Base-by-base conservation (phyloP, 805 yeast species). In the Ogataea angusta region DNA sequence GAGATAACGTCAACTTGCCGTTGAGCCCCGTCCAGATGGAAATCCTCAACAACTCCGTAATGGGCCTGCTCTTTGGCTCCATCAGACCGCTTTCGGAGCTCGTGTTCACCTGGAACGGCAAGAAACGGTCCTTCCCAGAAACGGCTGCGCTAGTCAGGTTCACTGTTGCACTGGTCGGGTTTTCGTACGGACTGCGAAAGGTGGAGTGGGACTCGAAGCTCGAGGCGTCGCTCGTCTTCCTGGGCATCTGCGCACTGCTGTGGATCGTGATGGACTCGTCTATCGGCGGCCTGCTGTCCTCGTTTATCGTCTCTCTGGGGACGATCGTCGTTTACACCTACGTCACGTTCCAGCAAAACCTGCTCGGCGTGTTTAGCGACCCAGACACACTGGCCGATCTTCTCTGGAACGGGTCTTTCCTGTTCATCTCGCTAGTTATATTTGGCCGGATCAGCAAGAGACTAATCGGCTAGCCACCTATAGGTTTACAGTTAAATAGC, bases 121-220 rank as follows among this genome's bases (percentile, higher is more conserved):
- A n/a, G 6, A 36, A 10, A 19, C 35, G 44, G 15, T 35, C 49
- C 2, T 42, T 46, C 13, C 39, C 46, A 14, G 49, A 51, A 6
- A 37, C 51, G 3, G 36, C 53, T 2, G 42, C 58, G 2, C 43
- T 68, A 19, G 49, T 70, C 3, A 61, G 74, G 50, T 56, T 79
- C 15, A 60, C 69, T 33, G 75, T 82, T 41, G 82, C 87, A 3
- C 72, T 83, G 51, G 63, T 84, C 30, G 95, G 95, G 3, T 74
- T 85, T 25, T 72, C 80, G 4, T 84, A 79, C 53, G 88, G 87
- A 17, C 72, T 85, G 24, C 72, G 85, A 50, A 79, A 76, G 48
- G 67, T 81, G 27, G 82, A 80, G 51, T 84, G 91, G 91, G 63
- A 71, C 35, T 73, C 83, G 0, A 71, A 80, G 14, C 62, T 78